These are phyloP conservation scores for Colletotrichum limetticola DNA, from an alignment of 2,329 filamentous ascomycete genomes.

Conservation along the genomic window DNA sequence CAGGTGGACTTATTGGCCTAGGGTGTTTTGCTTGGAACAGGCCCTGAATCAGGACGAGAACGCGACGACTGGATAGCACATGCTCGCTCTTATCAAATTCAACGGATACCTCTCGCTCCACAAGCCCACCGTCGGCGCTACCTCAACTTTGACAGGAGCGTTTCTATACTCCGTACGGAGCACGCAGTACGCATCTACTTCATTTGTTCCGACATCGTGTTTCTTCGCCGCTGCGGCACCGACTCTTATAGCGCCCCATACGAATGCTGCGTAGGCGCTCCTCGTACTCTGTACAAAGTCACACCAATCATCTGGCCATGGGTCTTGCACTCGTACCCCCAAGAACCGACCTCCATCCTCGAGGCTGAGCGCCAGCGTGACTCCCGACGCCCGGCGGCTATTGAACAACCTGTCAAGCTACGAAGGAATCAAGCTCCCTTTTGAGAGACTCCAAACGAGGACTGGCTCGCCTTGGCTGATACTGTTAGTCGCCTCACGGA, in stretches of 20 bases:
- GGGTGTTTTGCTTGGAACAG: conserved; percentile 19
- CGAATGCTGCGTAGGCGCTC: neutral
- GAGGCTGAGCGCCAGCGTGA: conserved; percentile 26
- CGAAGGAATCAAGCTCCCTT: neutral
- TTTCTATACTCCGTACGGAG: neutral
- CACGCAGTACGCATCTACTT: neutral
- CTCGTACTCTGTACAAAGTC: neutral
- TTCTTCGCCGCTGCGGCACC: neutral
- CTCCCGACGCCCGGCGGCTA: neutral
- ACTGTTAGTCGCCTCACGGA: conserved; percentile 9
- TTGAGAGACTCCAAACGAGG: neutral
- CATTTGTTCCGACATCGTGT: conserved; percentile 1
- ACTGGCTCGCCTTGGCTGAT: conserved; percentile 25
- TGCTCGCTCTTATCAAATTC: neutral
- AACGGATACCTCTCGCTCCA: conserved; percentile 5
- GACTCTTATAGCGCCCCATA: neutral
- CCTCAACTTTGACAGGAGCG: conserved; percentile 5
- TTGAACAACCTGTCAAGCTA: neutral
- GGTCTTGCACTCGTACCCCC: neutral
- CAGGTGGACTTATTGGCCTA: conserved; percentile 7
- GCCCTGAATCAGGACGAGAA: neutral
- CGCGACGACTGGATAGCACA: neutral
- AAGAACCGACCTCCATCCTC: neutral
- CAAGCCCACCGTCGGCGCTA: conserved; percentile 16
- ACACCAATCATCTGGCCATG: neutral